Evolutionary conservation across 2,329 filamentous ascomycete genomes (phyloP), one percentile per base, ranked within the genome.

Genomic region (Aureobasidium sp.): DNA sequence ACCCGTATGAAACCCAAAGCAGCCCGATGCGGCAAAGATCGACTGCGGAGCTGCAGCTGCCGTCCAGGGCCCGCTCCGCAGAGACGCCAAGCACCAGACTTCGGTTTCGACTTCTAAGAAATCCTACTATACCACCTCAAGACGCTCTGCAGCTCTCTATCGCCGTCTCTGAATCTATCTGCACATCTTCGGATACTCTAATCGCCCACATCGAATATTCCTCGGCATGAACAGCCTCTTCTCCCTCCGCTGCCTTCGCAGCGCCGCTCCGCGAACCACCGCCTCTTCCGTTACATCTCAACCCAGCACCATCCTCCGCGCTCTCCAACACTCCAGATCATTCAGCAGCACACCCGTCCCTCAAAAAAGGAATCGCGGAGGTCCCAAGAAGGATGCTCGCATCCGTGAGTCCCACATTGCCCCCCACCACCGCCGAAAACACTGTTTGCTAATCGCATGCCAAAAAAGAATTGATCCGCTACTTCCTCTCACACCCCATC

Each of bases 401-500:
- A 72, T 73, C 62, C 68, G 69, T 71, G 65, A 51, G 71, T 60
- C 20, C 11, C 11, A 41, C 31, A 15, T 15, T 25, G 22, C 2
- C n/a, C 4, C 17, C 37, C 20, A 3, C 36, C 3, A 14, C 8
- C 20, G 4, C 41, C 61, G 36, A n/a, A 17, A 22, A 3, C 20
- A 22, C 49, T 15, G 27, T 34, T 25, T 25, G 31, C 34, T 48
- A 8, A 37, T n/a, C 53, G 25, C 5, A 14, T 34, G 14, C 29
- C 5, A 41, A 12, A 34, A 52, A 27, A 86, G 84, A 82, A 39
- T 71, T 84, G 61, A 89, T 90, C 73, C 81, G 86, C 69, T 90
- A 89, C 77, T 84, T 87, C 75, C 83, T 90, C 68, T 77, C 82
- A 70, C 87, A 90, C 74, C 85, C 86, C 1, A 76, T 82, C 34